Percentiles rank a stretch among this genome's conserved stretches.
These are phyloP conservation scores for Alternaria gansuensis DNA, from an alignment of 2,329 filamentous ascomycete species.

Conservation along the genomic window DNA sequence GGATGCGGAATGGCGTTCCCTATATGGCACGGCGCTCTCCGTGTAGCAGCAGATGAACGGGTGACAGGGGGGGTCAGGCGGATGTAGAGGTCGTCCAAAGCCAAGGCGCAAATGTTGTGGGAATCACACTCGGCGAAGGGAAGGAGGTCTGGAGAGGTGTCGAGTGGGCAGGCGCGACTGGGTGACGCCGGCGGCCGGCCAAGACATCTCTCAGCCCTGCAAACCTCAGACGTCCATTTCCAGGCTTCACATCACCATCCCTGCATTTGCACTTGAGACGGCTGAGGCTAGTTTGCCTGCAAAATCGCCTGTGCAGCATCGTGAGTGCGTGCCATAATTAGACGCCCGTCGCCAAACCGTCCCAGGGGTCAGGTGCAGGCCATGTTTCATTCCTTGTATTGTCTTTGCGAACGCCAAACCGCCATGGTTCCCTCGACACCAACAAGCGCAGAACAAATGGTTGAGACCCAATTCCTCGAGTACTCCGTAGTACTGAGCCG, in stretches of 20 bases:
- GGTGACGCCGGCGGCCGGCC: conserved; percentile 22
- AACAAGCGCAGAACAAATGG: conserved; percentile 14
- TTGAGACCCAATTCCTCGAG: conserved; percentile 1
- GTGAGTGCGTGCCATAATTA: conserved; percentile 29
- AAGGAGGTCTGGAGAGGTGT: conserved; percentile 19
- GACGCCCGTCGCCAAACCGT: conserved; percentile 36
- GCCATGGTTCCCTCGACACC: conserved; percentile 12
- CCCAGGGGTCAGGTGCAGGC: conserved; percentile 25
- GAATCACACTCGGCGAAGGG: conserved; percentile 8
- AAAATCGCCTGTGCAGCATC: conserved; percentile 19
- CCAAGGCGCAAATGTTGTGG: conserved; percentile 6
- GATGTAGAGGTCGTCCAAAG: conserved; percentile 1
- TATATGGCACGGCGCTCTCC: conserved; percentile 20
- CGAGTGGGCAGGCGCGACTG: conserved; percentile 21
- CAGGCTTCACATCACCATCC: conserved; percentile 14
- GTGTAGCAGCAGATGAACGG: conserved; percentile 9
- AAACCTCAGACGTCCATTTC: conserved; percentile 19
- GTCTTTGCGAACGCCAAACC: conserved; percentile 11
- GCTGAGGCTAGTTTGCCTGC: conserved; percentile 15
- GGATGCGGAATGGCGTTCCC: conserved; percentile 18
- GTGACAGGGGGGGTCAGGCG: conserved; percentile 1
- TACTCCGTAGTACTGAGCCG: neutral
- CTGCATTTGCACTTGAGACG: conserved; percentile 17
- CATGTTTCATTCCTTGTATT: conserved; percentile 9
- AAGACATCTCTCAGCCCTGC: conserved; percentile 23